Percentiles rank a stretch among this genome's conserved stretches.
phyloP scores from a whole-genome alignment of 306 rosid species.

The Castanopsis chinensis region DNA sequence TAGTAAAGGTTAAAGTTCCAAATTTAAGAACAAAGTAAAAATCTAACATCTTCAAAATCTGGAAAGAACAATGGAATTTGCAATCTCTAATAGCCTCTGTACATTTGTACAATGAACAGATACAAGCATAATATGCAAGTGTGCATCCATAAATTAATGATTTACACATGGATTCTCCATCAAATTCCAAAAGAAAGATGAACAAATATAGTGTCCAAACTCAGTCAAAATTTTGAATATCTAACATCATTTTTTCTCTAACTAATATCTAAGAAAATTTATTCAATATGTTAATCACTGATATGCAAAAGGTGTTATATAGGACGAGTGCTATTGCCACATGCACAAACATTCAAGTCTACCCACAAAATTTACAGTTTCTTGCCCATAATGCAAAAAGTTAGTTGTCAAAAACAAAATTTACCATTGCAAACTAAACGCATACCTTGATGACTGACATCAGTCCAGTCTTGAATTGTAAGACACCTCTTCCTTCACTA shows the following conservation, averaged over 20 bases:
- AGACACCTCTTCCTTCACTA: slow-evolving; percentile 96
- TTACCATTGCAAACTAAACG: not conserved
- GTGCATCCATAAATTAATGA: not conserved
- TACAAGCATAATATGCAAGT: not conserved
- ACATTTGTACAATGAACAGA: not conserved
- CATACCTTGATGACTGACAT: slow-evolving; percentile 95
- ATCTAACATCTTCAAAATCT: not conserved
- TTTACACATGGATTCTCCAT: not conserved
- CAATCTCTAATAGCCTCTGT: not conserved
- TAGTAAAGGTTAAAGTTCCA: not conserved
- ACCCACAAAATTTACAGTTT: not conserved
- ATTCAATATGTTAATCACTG: not conserved
- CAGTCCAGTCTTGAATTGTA: slow-evolving; percentile 96
- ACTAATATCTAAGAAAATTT: not conserved
- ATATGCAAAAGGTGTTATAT: slow-evolving; percentile 1
- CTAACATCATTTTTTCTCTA: too few species aligned
- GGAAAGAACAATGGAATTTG: not conserved
- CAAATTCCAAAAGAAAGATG: not conserved
- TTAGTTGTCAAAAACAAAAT: not conserved
- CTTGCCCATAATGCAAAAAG: not conserved
- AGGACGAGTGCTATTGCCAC: slow-evolving; percentile 11
- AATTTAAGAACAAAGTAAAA: not conserved
- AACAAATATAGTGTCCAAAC: not conserved
- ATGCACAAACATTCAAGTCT: not conserved
- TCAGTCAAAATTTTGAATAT: too few species aligned